Evolutionary conservation across 2,329 filamentous ascomycete species (phyloP), one percentile per base, ranked within the genome.

Genomic region (Neopestalotiopsis clavispora): DNA sequence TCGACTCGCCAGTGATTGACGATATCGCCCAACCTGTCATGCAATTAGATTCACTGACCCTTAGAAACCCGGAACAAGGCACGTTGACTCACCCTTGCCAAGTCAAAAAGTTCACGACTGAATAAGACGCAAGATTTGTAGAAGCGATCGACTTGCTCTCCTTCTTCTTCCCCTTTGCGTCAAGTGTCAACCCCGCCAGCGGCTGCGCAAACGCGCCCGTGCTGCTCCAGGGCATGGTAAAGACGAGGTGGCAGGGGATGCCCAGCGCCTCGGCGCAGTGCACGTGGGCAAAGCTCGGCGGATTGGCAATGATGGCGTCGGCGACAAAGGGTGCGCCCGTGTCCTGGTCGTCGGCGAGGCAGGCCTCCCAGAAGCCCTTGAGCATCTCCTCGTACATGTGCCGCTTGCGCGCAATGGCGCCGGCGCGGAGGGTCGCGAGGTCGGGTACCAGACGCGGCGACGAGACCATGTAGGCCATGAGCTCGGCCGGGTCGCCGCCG

Each of bases 211-310:
- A 96, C 0, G 91, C 87, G 75, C 92, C 89, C 0, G 94, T 97
- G 0, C 92, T 90, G 1, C 92, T 92, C 90, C 93, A 97, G 0
- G 94, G 94, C 93, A 97, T 96, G 0, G 94, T 97, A 80, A 97
- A 97, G 92, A 97, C 97, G 79, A 97, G 89, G 74, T 94, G 92
- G 9, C 94, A 76, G 0, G 92, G 92, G 63, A 94, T 89, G 0
- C 91, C 92, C 74, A 94, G 80, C 78, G 92, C 92, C 79, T 94
- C 91, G 0, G 92, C 92, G 69, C 91, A 87, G 74, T 94, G 92
- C 2, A 94, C 84, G 74, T 94, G 92, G 0, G 91, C 92, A 79
- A 94, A 94, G 74, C 90, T 92, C 0, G 92, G 92, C 2, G 92
- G 92, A 70, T 94, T 94, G 2, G 92, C 92, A 73, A 94, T 93